phyloP scores from a whole-genome alignment of 1,139 yeast genomes.

The Meyerozyma guilliermondii region DNA sequence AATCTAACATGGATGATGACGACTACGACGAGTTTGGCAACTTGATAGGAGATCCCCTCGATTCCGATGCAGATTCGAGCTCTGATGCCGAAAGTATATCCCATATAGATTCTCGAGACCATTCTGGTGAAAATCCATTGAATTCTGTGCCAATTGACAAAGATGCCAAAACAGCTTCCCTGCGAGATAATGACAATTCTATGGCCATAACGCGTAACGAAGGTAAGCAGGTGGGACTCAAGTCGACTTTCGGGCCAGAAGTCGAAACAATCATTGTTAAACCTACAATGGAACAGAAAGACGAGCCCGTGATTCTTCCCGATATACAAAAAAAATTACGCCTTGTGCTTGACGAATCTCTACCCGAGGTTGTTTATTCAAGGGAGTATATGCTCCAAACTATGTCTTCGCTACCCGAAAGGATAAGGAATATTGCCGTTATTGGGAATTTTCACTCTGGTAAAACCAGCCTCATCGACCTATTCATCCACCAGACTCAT shows the following conservation, averaged over 20 bases:
- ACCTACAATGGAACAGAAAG: conserved; percentile 11
- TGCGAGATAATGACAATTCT: neutral
- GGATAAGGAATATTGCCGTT: conserved; percentile 71
- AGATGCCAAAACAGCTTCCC: conserved; percentile 7
- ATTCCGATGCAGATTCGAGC: conserved; percentile 38
- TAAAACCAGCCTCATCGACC: conserved; percentile 75
- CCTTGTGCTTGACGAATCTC: conserved; percentile 30
- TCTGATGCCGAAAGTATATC: neutral
- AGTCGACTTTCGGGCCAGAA: conserved; percentile 43
- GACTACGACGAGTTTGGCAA: conserved; percentile 87
- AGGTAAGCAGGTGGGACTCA: neutral
- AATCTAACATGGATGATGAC: conserved; percentile 27
- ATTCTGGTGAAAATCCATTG: neutral
- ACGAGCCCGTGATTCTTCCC: conserved; percentile 69
- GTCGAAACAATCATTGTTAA: conserved; percentile 52
- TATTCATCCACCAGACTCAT: conserved; percentile 64
- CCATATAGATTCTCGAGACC: neutral
- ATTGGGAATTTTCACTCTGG: conserved; percentile 88
- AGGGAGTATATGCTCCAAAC: conserved; percentile 55
- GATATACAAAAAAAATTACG: conserved; percentile 36
- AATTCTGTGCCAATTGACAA: conserved; percentile 9
- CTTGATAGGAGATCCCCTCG: conserved; percentile 49
- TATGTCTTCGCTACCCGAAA: conserved; percentile 49
- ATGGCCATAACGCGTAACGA: neutral
- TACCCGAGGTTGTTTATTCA: conserved; percentile 61